Evolutionary conservation across 148 eudicot species (phyloP).

Genomic region (Amaranthus palmeri): DNA sequence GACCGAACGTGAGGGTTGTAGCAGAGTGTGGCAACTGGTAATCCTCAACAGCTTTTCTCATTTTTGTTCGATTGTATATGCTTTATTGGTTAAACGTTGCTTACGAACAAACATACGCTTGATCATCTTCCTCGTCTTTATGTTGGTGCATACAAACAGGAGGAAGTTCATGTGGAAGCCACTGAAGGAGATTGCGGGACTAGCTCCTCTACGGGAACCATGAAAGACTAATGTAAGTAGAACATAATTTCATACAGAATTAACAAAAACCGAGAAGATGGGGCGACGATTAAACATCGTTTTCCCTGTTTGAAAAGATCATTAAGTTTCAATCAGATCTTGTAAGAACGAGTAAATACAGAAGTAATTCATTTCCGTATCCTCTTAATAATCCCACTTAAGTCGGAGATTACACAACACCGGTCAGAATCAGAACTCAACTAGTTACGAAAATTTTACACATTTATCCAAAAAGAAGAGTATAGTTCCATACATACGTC

Average conservation of each 20-base stretch:
- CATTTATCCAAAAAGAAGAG: too few species aligned
- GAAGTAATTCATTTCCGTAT: neutral
- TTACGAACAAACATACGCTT: neutral
- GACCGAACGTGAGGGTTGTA: constrained; percentile 86
- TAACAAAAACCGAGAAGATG: neutral
- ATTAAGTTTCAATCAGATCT: neutral
- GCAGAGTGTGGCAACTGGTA: constrained; percentile 99
- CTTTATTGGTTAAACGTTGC: neutral
- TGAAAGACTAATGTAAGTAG: constrained; percentile 16
- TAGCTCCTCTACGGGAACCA: constrained; percentile 32
- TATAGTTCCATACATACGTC: neutral
- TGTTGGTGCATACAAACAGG: constrained; percentile 39
- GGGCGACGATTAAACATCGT: neutral
- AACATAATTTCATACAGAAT: constrained; percentile 10
- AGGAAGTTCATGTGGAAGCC: constrained; percentile 89
- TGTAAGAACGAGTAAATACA: neutral
- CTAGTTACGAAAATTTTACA: neutral
- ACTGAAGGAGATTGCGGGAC: constrained; percentile 74
- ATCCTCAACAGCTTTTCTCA: neutral
- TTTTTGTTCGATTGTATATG: neutral
- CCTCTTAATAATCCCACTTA: neutral
- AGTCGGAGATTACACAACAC: neutral
- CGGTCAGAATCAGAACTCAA: neutral
- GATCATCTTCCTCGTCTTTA: constrained; percentile 8
- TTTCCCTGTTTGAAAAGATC: neutral